Evolutionary conservation across 176 grass and related monocot species (phyloP).

Genomic region (Avena insularis): DNA sequence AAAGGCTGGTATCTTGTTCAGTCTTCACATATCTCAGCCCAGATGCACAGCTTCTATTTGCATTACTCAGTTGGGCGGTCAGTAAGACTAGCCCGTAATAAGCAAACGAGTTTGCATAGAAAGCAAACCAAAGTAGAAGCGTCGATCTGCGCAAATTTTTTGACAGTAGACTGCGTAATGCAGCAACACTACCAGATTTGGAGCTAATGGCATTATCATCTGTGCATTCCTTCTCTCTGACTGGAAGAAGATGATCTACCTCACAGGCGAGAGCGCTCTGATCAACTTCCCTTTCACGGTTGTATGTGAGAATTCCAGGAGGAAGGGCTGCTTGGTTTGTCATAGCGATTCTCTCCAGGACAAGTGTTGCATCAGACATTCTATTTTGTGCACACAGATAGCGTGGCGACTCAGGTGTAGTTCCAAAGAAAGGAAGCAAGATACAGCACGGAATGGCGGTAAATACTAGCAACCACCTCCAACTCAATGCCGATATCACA

Average conservation of each 20-base stretch:
- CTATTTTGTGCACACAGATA: constrained; percentile 72
- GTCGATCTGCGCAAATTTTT: constrained; percentile 69
- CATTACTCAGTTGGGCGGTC: constrained; percentile 58
- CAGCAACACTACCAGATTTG: constrained; percentile 43
- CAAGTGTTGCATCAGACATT: constrained; percentile 56
- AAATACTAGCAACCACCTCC: constrained; percentile 80
- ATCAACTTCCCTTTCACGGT: constrained; percentile 39
- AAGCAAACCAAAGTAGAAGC: constrained; percentile 83
- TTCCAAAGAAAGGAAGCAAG: constrained; percentile 64
- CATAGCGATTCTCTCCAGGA: constrained; percentile 75
- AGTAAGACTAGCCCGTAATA: constrained; percentile 87
- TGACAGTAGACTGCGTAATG: constrained; percentile 58
- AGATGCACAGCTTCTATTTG: constrained; percentile 52
- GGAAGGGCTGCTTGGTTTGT: constrained; percentile 62
- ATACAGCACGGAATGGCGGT: constrained; percentile 70
- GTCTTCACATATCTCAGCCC: constrained; percentile 17
- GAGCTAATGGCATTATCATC: constrained; percentile 39
- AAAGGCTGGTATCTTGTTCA: constrained; percentile 42
- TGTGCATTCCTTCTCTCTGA: constrained; percentile 27
- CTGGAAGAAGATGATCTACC: constrained; percentile 44
- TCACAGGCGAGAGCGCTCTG: constrained; percentile 42
- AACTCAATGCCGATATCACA: constrained; percentile 55
- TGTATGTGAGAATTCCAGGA: constrained; percentile 63
- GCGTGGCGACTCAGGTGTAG: constrained; percentile 75
- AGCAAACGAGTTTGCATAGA: constrained; percentile 79